Evolutionary conservation across 495 filamentous ascomycete genomes (phyloP).

Genomic region (Ascodesmis nigricans): DNA sequence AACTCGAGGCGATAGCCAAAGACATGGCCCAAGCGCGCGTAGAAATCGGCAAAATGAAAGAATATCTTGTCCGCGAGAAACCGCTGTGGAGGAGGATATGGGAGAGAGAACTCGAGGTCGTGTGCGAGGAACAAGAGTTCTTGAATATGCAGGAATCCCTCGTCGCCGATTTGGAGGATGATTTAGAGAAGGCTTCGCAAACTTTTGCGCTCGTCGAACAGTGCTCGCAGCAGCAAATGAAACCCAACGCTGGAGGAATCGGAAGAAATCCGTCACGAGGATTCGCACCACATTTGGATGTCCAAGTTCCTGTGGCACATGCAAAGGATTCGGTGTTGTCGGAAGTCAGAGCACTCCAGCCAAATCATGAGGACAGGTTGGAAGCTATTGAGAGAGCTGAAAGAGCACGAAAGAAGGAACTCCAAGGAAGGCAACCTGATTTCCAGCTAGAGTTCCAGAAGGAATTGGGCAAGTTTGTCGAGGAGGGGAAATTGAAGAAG

Average conservation of each 20-base stretch:
- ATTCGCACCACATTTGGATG: constrained; percentile 31
- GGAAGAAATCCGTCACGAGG: constrained; percentile 32
- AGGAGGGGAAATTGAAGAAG: constrained; percentile 86
- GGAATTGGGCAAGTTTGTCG: constrained; percentile 70
- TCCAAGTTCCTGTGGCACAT: constrained; percentile 49
- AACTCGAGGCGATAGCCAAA: constrained; percentile 68
- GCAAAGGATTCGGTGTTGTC: constrained; percentile 81
- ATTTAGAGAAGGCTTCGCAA: constrained; percentile 78
- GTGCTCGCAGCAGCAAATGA: constrained; percentile 85
- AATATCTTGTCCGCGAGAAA: constrained; percentile 75
- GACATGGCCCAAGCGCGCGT: constrained; percentile 60
- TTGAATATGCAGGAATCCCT: constrained; percentile 88
- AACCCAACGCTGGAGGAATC: constrained; percentile 34
- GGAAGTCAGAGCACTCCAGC: constrained; percentile 82
- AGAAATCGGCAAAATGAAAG: constrained; percentile 87
- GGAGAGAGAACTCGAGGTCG: constrained; percentile 84
- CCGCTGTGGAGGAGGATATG: constrained; percentile 96
- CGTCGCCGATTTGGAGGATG: constrained; percentile 73
- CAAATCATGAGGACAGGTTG: constrained; percentile 77
- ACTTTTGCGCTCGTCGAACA: constrained; percentile 91
- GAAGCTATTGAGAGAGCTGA: constrained; percentile 94
- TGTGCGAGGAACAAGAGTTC: constrained; percentile 85
- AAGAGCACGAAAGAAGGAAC: constrained; percentile 64
- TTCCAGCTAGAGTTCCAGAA: constrained; percentile 50
- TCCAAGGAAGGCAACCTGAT: constrained; percentile 54